Conservation (phyloP, 139 green algal species). For the Chlorella sp. region DNA sequence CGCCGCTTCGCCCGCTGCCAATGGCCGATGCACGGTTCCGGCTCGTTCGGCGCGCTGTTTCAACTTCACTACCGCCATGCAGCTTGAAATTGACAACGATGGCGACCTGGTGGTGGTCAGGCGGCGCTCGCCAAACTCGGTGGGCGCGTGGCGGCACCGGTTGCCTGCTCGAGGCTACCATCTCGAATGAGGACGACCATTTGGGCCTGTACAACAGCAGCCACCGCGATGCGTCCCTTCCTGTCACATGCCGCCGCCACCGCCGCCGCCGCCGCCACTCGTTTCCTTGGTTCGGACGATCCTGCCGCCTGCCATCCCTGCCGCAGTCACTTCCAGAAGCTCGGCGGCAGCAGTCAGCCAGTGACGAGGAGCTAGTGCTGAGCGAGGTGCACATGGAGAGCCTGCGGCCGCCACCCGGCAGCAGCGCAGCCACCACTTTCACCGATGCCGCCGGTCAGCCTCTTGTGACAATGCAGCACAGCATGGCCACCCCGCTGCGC, state of each 20-base stretch:
- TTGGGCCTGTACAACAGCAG: too few relatives aligned
- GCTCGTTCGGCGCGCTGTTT: too few relatives aligned
- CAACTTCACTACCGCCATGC: not conserved
- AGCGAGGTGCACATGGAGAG: constrained; percentile 34
- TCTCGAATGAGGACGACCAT: too few relatives aligned
- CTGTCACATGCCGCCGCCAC: too few relatives aligned
- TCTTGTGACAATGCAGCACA: not conserved
- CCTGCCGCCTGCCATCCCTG: not conserved
- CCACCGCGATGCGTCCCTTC: too few relatives aligned
- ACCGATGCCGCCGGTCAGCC: not conserved
- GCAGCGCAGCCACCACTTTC: not conserved
- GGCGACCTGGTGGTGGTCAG: constrained; percentile 7
- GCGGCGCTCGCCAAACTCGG: too few relatives aligned
- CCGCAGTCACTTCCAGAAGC: not conserved
- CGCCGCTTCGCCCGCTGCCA: too few relatives aligned
- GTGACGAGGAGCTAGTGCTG: constrained; percentile 8
- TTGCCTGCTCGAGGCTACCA: not conserved
- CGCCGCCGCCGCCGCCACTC: too few relatives aligned
- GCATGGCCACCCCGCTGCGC: constrained; percentile 23
- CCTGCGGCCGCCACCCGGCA: not conserved
- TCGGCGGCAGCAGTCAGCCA: too few relatives aligned
- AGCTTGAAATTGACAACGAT: constrained; percentile 13
- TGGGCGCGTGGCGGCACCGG: not conserved
- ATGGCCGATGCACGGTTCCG: too few relatives aligned
- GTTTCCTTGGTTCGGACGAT: too few relatives aligned